phyloP scores from a whole-genome alignment of 2,329 filamentous ascomycete species.

The Xylariaceae sp. region DNA sequence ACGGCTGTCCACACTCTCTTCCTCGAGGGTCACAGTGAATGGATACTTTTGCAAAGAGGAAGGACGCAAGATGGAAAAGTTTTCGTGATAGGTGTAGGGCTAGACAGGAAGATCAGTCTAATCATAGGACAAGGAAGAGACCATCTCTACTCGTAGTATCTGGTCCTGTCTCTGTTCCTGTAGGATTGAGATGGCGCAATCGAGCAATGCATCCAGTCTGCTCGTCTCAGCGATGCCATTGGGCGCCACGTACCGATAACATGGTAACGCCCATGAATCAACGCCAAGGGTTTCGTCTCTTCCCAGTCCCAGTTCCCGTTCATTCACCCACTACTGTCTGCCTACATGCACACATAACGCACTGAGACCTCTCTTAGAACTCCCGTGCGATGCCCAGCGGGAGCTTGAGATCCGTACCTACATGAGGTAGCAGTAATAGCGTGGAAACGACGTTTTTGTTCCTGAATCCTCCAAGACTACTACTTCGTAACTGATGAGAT shows the following conservation, averaged over 20 bases:
- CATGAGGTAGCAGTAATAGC: no score
- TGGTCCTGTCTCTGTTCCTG: background rate
- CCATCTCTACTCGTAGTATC: background rate
- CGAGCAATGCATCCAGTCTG: background rate
- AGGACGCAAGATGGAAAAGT: background rate
- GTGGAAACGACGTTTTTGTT: no score
- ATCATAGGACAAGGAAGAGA: constrained; percentile 7
- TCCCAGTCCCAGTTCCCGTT: no score
- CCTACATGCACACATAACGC: no score
- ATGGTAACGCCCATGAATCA: constrained; percentile 13
- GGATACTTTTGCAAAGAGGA: background rate
- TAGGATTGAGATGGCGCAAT: constrained; percentile 7
- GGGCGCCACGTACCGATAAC: constrained; percentile 16
- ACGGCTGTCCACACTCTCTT: constrained; percentile 13
- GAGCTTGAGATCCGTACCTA: no score
- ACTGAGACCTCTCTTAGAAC: no score
- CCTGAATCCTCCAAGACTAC: no score
- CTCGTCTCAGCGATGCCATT: constrained; percentile 5
- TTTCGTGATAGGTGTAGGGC: background rate
- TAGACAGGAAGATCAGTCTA: constrained; percentile 2
- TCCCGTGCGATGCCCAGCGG: no score
- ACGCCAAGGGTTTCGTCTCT: background rate
- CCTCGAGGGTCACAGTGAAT: background rate
- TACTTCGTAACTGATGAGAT: no score
- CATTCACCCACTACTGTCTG: no score